Evolutionary conservation across 2,329 filamentous ascomycete genomes (phyloP), one percentile per base, ranked within the genome.

Genomic region (Aphanoascus verrucosus): DNA sequence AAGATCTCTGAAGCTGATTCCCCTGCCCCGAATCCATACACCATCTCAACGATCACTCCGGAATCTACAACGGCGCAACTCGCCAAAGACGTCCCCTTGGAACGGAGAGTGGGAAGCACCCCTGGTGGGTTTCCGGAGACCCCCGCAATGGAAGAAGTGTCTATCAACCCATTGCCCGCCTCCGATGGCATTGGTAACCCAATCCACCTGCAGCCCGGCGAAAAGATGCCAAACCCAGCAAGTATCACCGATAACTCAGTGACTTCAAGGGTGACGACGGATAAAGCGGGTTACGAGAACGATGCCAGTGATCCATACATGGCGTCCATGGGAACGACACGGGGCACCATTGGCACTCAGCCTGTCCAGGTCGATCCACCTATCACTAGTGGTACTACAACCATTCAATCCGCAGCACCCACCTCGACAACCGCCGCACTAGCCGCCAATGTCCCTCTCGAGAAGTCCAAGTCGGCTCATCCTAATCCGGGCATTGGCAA

Each of bases 231-330:
- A 40, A 77, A 86, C 46, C 69, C 77, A 23, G 78, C 73, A 67
- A 77, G 78, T 23, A 64, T 89, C 61, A 82, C 82, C 46, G 69
- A 77, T 49, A 85, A 86, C 67, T 84, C 88, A 49, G 79, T 95
- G 64, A 81, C 83, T 41, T 81, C 78, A 59, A 79, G 75, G 23
- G 76, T 75, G 35, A 76, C 73, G 63, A 79, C 87, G 17, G 90
- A 96, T 67, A 79, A 88, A 68, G 86, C 83, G 61, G 91, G 88
- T 1, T 97, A 96, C 69, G 85, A 94, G 68, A 86, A 86, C 69
- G 82, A 83, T 58, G 78, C 82, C 54, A 74, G 72, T 63, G 58
- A 67, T 28, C 68, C 75, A n/a, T 71, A 74, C 20, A 69, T 68
- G 44, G 64, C 72, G n/a, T 73, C 71, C 42, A 68, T 72, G 41